Percentiles rank a stretch among this genome's conserved stretches.
Conservation (phyloP, 371 early-diverging fungal genomes). For the Mucor saturninus region DNA sequence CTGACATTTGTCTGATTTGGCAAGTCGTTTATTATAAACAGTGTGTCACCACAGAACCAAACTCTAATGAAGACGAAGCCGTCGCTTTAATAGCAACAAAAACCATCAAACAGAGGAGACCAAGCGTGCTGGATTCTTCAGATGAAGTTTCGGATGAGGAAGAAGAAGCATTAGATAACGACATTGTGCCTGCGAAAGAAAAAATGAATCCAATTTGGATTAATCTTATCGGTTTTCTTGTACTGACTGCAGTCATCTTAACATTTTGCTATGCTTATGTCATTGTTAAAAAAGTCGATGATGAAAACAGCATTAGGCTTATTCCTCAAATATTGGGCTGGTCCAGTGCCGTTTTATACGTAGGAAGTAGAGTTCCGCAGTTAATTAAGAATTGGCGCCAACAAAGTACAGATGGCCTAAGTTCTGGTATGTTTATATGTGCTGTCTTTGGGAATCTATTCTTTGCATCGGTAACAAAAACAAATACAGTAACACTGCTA, state of each 20-base stretch:
- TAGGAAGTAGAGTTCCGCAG: slow-evolving; percentile 76
- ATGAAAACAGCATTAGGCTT: not conserved
- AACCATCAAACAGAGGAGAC: slow-evolving; percentile 4
- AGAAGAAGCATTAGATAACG: not conserved
- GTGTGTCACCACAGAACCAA: slow-evolving; percentile 23
- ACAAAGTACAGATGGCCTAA: slow-evolving; percentile 75
- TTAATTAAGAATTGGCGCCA: slow-evolving; percentile 71
- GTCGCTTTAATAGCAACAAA: slow-evolving; percentile 2
- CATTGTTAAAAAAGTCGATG: not conserved
- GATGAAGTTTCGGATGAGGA: not conserved
- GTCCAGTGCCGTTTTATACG: slow-evolving; percentile 57
- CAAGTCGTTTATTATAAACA: slow-evolving; percentile 52
- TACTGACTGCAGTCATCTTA: slow-evolving; percentile 10
- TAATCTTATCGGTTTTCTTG: slow-evolving; percentile 16
- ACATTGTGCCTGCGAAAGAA: not conserved
- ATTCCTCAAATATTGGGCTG: slow-evolving; percentile 51
- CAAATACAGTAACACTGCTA: too few relatives aligned
- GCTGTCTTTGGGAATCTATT: slow-evolving; percentile 81
- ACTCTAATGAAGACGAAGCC: slow-evolving; percentile 30
- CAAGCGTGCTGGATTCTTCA: not conserved
- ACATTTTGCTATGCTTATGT: slow-evolving; percentile 26
- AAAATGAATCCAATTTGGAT: slow-evolving; percentile 8
- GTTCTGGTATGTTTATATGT: slow-evolving; percentile 77
- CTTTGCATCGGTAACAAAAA: slow-evolving; percentile 41
- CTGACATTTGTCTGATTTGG: slow-evolving; percentile 45